Base-by-base conservation (phyloP, 176 grass and related monocot species). In the Aegilops sharonensis region DNA sequence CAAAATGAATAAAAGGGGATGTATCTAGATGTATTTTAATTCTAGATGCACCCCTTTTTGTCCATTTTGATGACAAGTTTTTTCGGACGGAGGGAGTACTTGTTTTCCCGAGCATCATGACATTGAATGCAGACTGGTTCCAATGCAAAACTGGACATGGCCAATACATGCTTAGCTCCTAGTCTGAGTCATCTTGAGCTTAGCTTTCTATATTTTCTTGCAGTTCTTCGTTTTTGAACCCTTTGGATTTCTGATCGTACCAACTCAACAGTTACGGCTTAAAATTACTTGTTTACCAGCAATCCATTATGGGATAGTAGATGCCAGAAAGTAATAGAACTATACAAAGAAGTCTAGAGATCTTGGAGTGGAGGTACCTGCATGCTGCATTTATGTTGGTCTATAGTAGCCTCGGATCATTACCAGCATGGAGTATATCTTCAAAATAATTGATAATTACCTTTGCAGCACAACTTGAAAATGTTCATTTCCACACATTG, bases 261-360 rank as follows among this genome's bases (percentile, higher is more conserved):
- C 15, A 75, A 74, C 71, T 47, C 27, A 25, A 74, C 40, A 47
- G 36, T 36, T 40, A 42, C 78, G 63, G 48, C n/a, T 68, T 40
- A 35, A 48, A 69, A 54, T 78, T 71, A 78, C 3, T 85, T 80
- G 42, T 69, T 40, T 86, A 79, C 40, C 30, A 68, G 10, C 24
- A 81, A 81, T 9, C 17, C 40, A 68, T 13, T 65, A 34, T 15
- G 79, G 9, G 7, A 34, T 67, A 68, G 30, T 30, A 48, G 63
- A 66, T 81, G 29, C 40, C 31, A 81, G 25, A 68, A 81, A 52
- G 30, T 68, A 68, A 54, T 81, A 34, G 21, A 32, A 35, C 36
- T 40, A 9, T 13, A 59, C 68, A 23, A 17, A 47, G 5, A 87
- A 13, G 12, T 54, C 15, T 18, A 18, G 15, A 54, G 15, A 52